Percentiles rank a stretch among this genome's conserved stretches.
Evolutionary conservation across 2,329 filamentous ascomycete species (phyloP).

Genomic region (Sporothrix phasma): DNA sequence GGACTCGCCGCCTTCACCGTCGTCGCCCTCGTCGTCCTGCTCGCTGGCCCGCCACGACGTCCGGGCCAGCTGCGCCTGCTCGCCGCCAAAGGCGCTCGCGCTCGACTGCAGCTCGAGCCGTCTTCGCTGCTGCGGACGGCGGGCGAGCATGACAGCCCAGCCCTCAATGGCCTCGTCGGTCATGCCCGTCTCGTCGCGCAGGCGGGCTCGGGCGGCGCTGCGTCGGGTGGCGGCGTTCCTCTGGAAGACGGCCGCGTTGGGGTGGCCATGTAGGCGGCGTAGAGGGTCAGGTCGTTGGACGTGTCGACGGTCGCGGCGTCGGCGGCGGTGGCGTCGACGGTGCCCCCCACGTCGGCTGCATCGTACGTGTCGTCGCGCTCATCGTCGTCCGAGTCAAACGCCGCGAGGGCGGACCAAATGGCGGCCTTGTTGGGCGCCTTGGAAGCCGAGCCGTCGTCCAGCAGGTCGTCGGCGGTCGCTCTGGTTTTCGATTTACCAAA

Average conservation of each 20-base stretch:
- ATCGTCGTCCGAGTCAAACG: conserved; percentile 90
- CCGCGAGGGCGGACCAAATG: conserved; percentile 76
- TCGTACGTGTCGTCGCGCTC: conserved; percentile 97
- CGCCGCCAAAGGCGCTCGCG: conserved; percentile 59
- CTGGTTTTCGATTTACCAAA: conserved; percentile 61
- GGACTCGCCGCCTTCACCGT: too few species aligned
- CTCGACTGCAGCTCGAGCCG: conserved; percentile 59
- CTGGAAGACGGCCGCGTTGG: conserved; percentile 50
- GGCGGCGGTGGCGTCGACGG: conserved; percentile 61
- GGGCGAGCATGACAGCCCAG: conserved; percentile 76
- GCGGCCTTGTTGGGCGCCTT: conserved; percentile 67
- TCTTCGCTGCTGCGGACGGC: conserved; percentile 59
- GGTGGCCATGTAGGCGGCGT: conserved; percentile 57
- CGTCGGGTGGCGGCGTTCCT: conserved; percentile 62
- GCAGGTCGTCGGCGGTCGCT: conserved; percentile 60
- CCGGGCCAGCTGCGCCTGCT: conserved; percentile 53
- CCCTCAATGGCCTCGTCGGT: conserved; percentile 91
- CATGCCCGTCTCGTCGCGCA: conserved; percentile 74
- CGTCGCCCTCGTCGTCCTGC: conserved; percentile 44
- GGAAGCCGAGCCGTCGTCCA: conserved; percentile 46
- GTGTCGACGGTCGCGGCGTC: conserved; percentile 41
- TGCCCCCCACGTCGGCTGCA: conserved; percentile 79
- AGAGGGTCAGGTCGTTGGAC: conserved; percentile 61
- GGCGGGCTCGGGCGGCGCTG: conserved; percentile 46
- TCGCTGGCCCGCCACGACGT: conserved; percentile 54